phyloP scores from a whole-genome alignment of 768 basidiomycete species.

The Rhodotorula sphaerocarpa region DNA sequence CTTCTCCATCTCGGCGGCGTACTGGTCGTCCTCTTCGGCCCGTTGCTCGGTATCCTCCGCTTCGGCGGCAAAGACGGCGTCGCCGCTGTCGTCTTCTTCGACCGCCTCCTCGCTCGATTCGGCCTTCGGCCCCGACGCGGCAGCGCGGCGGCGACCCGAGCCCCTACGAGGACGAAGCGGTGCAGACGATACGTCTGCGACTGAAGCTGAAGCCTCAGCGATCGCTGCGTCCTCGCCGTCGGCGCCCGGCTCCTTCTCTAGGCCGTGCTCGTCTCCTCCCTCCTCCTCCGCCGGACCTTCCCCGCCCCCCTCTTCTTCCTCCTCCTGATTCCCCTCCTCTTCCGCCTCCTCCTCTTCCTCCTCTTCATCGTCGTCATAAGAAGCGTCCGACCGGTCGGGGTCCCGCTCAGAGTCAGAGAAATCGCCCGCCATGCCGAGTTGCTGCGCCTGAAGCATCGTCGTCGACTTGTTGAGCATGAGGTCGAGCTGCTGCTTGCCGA shows the following conservation, averaged over 20 bases:
- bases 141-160: too few relatives aligned
- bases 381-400: conserved; percentile 39
- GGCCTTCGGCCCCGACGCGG: not conserved
- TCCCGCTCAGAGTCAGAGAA: conserved; percentile 30
- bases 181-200: too few relatives aligned
- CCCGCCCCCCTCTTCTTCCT: conserved; percentile 37
- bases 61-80: conserved; percentile 37
- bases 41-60: conserved; percentile 44
- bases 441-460: conserved; percentile 74
- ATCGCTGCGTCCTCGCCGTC: too few relatives aligned
- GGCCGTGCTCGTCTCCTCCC: too few relatives aligned
- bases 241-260: too few relatives aligned
- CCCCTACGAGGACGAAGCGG: too few relatives aligned
- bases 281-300: too few relatives aligned
- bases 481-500: conserved; percentile 78
- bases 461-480: conserved; percentile 84
- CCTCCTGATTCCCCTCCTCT: conserved; percentile 37
- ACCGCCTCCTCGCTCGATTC: conserved; percentile 31
- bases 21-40: conserved; percentile 45
- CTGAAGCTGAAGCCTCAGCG: too few relatives aligned
- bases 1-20: conserved; percentile 46
- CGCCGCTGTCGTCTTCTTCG: conserved; percentile 40
- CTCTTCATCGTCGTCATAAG: conserved; percentile 35
- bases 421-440: conserved; percentile 56
- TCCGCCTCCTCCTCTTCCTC: conserved; percentile 40